A percentile compares a stretch with the other conserved stretches of the same genome.
Evolutionary conservation across 2,329 filamentous ascomycete genomes (phyloP).

Genomic region (Colletotrichum navitas): DNA sequence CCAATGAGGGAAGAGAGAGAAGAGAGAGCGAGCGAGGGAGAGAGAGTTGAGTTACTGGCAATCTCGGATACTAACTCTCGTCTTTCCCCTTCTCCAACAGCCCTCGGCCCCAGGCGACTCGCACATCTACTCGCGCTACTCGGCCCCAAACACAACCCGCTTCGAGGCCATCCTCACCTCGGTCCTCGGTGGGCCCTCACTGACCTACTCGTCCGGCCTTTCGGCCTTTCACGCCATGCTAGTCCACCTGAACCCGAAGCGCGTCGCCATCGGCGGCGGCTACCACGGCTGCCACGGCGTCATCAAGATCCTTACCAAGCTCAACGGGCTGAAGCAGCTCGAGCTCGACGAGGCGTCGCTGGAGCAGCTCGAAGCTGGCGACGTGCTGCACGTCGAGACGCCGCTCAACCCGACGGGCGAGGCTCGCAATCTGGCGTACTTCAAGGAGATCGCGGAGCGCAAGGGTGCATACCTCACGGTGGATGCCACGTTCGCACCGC

Average conservation of each 20-base stretch:
- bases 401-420: constrained; percentile 92
- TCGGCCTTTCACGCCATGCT: constrained; percentile 90
- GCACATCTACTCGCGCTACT: constrained; percentile 87
- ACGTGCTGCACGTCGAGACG: constrained; percentile 92
- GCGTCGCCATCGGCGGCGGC: constrained; percentile 84
- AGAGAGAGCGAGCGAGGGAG: neutral
- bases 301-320: constrained; percentile 77
- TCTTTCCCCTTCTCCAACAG: constrained; percentile 48
- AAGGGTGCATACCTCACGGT: constrained; percentile 83
- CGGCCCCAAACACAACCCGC: constrained; percentile 83
- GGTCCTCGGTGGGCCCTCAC: constrained; percentile 75
- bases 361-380: constrained; percentile 78
- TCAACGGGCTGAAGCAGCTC: constrained; percentile 81
- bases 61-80: constrained; percentile 38
- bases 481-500: constrained; percentile 93
- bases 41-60: neutral
- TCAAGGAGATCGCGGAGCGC: constrained; percentile 78
- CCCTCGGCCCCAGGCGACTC: constrained; percentile 66
- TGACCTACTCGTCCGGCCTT: constrained; percentile 89
- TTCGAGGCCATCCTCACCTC: constrained; percentile 85
- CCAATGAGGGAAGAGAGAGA: neutral
- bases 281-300: constrained; percentile 97
- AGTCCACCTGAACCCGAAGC: constrained; percentile 84
- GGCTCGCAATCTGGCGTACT: constrained; percentile 78
- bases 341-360: constrained; percentile 62